These are phyloP conservation scores for Spirogloea muscicola DNA, from an alignment of 139 green algal species.

Conservation along the genomic window DNA sequence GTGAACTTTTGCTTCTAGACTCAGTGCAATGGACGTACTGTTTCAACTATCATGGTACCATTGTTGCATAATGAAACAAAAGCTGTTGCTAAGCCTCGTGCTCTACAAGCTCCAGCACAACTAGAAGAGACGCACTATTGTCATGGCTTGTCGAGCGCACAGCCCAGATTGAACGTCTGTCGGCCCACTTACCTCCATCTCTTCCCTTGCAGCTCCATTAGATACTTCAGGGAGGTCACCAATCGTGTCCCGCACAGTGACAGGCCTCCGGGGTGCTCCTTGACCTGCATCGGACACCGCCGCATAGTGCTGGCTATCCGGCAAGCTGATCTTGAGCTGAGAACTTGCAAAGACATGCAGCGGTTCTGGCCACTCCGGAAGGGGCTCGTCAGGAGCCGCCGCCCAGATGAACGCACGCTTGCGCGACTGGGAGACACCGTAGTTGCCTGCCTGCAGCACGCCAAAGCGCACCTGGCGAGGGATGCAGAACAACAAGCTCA, in stretches of 20 bases:
- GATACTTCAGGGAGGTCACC: slow-evolving; percentile 78
- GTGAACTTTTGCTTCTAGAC: too few relatives aligned
- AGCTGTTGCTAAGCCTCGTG: too few relatives aligned
- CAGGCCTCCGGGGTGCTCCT: slow-evolving; percentile 75
- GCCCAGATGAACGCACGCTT: slow-evolving; percentile 97
- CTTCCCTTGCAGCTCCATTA: slow-evolving; percentile 68
- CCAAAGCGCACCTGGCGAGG: slow-evolving; percentile 96
- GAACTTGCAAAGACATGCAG: slow-evolving; percentile 81
- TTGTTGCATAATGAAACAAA: too few relatives aligned
- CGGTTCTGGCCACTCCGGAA: slow-evolving; percentile 83
- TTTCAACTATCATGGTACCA: too few relatives aligned
- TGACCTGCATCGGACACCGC: slow-evolving; percentile 59
- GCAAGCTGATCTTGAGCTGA: slow-evolving; percentile 50
- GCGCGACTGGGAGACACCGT: slow-evolving; percentile 86
- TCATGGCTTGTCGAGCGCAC: too few relatives aligned
- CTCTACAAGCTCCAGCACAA: too few relatives aligned
- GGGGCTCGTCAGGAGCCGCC: slow-evolving; percentile 67
- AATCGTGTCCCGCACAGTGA: slow-evolving; percentile 92
- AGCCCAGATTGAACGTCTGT: too few relatives aligned
- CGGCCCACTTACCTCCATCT: slow-evolving; percentile 53
- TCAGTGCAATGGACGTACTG: too few relatives aligned
- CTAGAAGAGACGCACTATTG: too few relatives aligned
- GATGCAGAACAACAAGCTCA: too few relatives aligned
- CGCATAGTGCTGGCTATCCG: slow-evolving; percentile 51
- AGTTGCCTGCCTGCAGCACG: slow-evolving; percentile 94